Percentiles rank a stretch among this genome's conserved stretches.
Evolutionary conservation across 1,139 yeast species (phyloP).

Genomic region (Pichia sp.): DNA sequence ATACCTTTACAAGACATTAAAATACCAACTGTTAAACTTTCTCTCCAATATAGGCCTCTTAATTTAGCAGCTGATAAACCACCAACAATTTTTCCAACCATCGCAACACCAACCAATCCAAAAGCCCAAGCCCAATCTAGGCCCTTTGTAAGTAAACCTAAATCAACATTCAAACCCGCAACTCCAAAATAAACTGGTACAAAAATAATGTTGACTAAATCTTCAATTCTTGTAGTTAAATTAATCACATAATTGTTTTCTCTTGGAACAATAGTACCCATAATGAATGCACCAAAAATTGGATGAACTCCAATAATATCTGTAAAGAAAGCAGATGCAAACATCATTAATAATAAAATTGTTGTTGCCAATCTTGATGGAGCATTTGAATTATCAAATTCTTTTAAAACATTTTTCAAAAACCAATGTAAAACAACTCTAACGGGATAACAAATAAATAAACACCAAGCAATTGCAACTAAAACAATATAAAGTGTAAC

Average conservation of each 20-base stretch:
- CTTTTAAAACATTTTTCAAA: conserved; percentile 31
- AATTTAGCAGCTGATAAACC: conserved; percentile 59
- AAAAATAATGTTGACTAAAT: conserved; percentile 59
- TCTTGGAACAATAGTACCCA: conserved; percentile 72
- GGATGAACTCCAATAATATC: conserved; percentile 65
- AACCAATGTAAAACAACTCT: conserved; percentile 41
- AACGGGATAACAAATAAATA: conserved; percentile 51
- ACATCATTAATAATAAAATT: conserved; percentile 43
- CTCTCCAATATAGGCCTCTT: conserved; percentile 62
- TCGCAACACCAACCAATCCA: conserved; percentile 59
- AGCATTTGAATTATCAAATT: conserved; percentile 47
- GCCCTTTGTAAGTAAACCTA: conserved; percentile 57
- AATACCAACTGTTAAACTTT: conserved; percentile 69
- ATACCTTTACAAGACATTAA: conserved; percentile 86
- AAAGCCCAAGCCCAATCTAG: conserved; percentile 72
- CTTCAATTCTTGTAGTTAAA: conserved; percentile 70
- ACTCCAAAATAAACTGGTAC: conserved; percentile 75
- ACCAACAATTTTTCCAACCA: conserved; percentile 59
- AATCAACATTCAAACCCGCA: conserved; percentile 65
- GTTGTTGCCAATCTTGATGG: conserved; percentile 62
- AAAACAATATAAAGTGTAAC: conserved; percentile 63
- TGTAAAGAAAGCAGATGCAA: conserved; percentile 67
- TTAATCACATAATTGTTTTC: conserved; percentile 66
- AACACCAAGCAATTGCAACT: conserved; percentile 60
- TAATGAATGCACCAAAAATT: conserved; percentile 75